A percentile compares a stretch with the other conserved stretches of the same genome.
Evolutionary conservation across 1,284 basidiomycete genomes (phyloP).

Genomic region (Butyriboletus appendiculatus): DNA sequence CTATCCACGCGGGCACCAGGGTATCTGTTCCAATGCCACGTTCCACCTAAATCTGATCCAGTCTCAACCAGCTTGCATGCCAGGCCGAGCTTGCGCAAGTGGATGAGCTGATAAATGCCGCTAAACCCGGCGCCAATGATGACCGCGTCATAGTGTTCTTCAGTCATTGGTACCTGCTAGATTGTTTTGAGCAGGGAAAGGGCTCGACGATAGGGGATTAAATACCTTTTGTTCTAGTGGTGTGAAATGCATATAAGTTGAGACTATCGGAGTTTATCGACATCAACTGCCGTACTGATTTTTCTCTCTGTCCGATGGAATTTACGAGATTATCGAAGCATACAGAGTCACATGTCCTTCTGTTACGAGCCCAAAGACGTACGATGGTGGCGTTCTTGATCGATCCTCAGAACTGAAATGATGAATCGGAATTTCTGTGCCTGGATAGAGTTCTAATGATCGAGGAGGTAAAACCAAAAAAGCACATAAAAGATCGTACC

Average conservation of each 20-base stretch:
- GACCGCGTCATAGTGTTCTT: slow-evolving; percentile 13
- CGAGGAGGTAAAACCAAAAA: neutral
- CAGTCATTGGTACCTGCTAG: neutral
- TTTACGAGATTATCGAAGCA: neutral
- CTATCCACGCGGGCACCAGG: slow-evolving; percentile 18
- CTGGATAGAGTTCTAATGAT: neutral
- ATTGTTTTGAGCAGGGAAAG: neutral
- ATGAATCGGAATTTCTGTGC: too few relatives aligned
- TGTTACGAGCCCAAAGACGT: neutral
- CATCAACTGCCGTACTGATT: neutral
- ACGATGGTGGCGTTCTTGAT: neutral
- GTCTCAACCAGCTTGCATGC: slow-evolving; percentile 12
- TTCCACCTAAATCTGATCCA: slow-evolving; percentile 13
- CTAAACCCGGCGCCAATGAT: slow-evolving; percentile 13
- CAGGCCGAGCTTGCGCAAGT: slow-evolving; percentile 10
- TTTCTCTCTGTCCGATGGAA: neutral
- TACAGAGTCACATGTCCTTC: too few relatives aligned
- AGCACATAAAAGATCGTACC: neutral
- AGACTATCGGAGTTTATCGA: neutral
- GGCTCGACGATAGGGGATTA: neutral
- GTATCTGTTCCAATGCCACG: slow-evolving; percentile 19
- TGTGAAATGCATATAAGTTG: neutral
- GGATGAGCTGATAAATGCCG: slow-evolving; percentile 15
- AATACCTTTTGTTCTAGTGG: neutral
- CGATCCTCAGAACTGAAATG: neutral